Evolutionary conservation across 768 basidiomycete genomes (phyloP).

Genomic region (Mycena polygramma): DNA sequence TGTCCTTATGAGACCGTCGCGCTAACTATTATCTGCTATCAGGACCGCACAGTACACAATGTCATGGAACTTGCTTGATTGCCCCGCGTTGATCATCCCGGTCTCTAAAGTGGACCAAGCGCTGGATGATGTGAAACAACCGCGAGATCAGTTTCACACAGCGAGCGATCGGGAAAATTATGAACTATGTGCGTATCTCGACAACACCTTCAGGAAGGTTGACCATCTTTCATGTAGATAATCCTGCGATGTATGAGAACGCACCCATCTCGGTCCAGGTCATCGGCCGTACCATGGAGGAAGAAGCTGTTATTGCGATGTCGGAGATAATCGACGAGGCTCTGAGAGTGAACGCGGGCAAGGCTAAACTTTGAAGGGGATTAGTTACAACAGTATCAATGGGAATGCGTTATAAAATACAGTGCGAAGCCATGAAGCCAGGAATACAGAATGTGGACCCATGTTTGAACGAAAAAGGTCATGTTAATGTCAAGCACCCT

Average conservation of each 20-base stretch:
- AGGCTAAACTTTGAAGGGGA: slow-evolving; percentile 2
- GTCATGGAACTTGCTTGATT: slow-evolving; percentile 56
- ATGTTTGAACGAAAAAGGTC: slow-evolving; percentile 17
- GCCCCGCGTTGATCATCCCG: slow-evolving; percentile 71
- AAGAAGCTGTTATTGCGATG: slow-evolving; percentile 81
- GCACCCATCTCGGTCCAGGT: slow-evolving; percentile 74
- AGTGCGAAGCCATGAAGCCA: slow-evolving; percentile 24
- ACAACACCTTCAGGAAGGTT: neutral
- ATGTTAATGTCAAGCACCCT: slow-evolving; percentile 67
- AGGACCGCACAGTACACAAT: slow-evolving; percentile 24
- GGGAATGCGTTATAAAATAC: slow-evolving; percentile 36
- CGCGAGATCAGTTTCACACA: slow-evolving; percentile 62
- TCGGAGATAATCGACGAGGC: slow-evolving; percentile 74
- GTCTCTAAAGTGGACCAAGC: slow-evolving; percentile 70
- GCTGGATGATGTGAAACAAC: slow-evolving; percentile 60
- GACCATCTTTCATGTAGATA: slow-evolving; percentile 10
- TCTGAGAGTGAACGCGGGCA: slow-evolving; percentile 47
- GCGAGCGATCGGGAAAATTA: slow-evolving; percentile 60
- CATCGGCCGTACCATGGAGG: slow-evolving; percentile 77
- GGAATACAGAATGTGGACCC: slow-evolving; percentile 13
- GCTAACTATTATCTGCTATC: neutral
- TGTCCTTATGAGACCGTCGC: neutral
- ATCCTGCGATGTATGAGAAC: slow-evolving; percentile 44
- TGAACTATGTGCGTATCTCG: slow-evolving; percentile 27
- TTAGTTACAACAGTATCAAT: slow-evolving; percentile 15